These are phyloP conservation scores for Eustoma russellianum DNA, from an alignment of 257 asterid genomes.

Conservation along the genomic window DNA sequence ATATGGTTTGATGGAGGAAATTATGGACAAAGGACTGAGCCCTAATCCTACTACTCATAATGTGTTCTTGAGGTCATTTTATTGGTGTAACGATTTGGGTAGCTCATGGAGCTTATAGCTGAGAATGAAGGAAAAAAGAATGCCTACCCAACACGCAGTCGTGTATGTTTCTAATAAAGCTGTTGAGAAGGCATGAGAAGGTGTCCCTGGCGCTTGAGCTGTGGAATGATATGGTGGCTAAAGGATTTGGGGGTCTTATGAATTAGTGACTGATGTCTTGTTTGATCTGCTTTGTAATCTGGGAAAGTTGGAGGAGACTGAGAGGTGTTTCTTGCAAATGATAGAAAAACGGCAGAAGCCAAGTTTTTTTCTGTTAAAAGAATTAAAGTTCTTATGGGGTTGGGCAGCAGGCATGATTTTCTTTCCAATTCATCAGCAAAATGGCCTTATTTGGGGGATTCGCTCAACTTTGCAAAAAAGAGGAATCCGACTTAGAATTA, in stretches of 20 bases:
- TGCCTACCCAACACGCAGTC: conserved; percentile 78
- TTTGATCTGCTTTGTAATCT: conserved; percentile 70
- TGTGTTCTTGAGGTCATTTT: conserved; percentile 63
- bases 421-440: conserved; percentile 37
- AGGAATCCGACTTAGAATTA: conserved; percentile 31
- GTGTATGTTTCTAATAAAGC: conserved; percentile 76
- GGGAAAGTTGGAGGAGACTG: conserved; percentile 73
- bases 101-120: conserved; percentile 64
- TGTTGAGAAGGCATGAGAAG: conserved; percentile 65
- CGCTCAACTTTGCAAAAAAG: conserved; percentile 12
- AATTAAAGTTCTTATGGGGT: conserved; percentile 86
- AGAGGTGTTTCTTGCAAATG: conserved; percentile 90
- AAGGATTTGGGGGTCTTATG: conserved; percentile 84
- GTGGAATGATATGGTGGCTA: conserved; percentile 85
- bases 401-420: conserved; percentile 50
- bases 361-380: conserved; percentile 65
- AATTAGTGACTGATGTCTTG: conserved; percentile 63
- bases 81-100: conserved; percentile 55
- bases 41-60: conserved; percentile 86
- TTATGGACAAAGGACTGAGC: conserved; percentile 54
- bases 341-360: conserved; percentile 80
- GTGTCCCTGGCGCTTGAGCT: conserved; percentile 66
- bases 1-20: conserved; percentile 56
- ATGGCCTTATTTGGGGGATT: conserved; percentile 55
- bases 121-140: conserved; percentile 57